Conservation (phyloP, 192 early-diverging fungal genomes). For the Phycomyces blakesleeanus region DNA sequence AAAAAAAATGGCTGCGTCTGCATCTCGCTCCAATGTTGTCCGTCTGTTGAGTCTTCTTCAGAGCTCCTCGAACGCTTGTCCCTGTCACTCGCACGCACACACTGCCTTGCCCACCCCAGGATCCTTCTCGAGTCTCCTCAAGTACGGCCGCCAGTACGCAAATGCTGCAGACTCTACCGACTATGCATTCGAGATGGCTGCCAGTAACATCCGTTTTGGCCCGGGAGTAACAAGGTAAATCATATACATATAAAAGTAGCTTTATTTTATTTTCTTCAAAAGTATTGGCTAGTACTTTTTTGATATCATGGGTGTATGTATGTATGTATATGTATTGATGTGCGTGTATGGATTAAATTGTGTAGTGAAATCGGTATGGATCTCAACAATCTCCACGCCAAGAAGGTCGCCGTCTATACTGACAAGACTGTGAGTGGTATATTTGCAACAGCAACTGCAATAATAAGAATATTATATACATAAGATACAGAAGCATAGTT, state of each 20-base stretch:
- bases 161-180: constrained; percentile 40
- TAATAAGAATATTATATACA: too few relatives aligned
- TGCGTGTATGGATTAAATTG: too few relatives aligned
- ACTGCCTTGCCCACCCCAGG: constrained; percentile 20
- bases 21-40: constrained; percentile 32
- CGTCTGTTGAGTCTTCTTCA: constrained; percentile 30
- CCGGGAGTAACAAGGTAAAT: constrained; percentile 64
- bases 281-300: too few relatives aligned
- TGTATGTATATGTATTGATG: too few relatives aligned
- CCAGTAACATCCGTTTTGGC: constrained; percentile 84
- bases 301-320: too few relatives aligned
- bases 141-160: constrained; percentile 36
- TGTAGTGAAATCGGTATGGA: constrained; percentile 79
- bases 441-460: too few relatives aligned
- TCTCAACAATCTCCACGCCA: constrained; percentile 69
- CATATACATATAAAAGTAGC: background rate
- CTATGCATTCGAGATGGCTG: constrained; percentile 86
- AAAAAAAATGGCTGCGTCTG: constrained; percentile 36
- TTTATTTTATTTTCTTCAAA: too few relatives aligned
- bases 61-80: constrained; percentile 24
- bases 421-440: constrained; percentile 58
- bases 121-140: constrained; percentile 23
- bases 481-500: background rate
- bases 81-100: constrained; percentile 37
- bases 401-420: constrained; percentile 85